Evolutionary conservation across 306 rosid genomes (phyloP).

Genomic region (Cicer cuneatum): DNA sequence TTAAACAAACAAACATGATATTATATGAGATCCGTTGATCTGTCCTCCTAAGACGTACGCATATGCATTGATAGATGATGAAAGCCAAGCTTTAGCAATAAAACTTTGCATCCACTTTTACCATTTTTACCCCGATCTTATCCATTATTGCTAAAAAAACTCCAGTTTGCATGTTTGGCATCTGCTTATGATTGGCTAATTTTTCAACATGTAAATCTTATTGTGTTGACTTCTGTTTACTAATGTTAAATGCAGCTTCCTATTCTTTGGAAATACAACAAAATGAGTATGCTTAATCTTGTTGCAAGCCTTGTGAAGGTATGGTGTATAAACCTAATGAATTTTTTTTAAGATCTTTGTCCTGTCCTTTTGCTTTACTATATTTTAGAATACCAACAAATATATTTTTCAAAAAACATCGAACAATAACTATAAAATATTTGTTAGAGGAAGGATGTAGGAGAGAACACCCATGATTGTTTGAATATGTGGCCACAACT

Average conservation of each 20-base stretch:
- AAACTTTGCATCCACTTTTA: constrained; percentile 13
- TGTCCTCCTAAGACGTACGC: not conserved
- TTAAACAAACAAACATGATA: not conserved
- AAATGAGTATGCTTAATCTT: constrained; percentile 92
- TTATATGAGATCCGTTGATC: not conserved
- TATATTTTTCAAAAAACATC: not conserved
- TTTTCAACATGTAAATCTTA: constrained; percentile 2
- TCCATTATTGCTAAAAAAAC: not conserved
- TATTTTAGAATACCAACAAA: not conserved
- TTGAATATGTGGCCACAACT: not conserved
- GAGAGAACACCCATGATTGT: not conserved
- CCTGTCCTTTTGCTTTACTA: constrained; percentile 25
- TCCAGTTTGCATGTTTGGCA: constrained; percentile 21
- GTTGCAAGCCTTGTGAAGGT: constrained; percentile 85
- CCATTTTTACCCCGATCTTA: not conserved
- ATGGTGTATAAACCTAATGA: constrained; percentile 36
- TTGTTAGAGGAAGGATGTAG: not conserved
- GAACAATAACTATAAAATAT: not conserved
- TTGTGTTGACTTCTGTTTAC: constrained; percentile 32
- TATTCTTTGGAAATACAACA: constrained; percentile 82
- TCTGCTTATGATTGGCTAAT: constrained; percentile 16
- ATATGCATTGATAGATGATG: constrained; percentile 11
- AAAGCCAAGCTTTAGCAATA: not conserved
- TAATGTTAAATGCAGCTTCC: constrained; percentile 73
- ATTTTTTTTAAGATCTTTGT: constrained; percentile 22